Evolutionary conservation across 2,329 filamentous ascomycete genomes (phyloP).

Genomic region (Sporothrix curviconia): DNA sequence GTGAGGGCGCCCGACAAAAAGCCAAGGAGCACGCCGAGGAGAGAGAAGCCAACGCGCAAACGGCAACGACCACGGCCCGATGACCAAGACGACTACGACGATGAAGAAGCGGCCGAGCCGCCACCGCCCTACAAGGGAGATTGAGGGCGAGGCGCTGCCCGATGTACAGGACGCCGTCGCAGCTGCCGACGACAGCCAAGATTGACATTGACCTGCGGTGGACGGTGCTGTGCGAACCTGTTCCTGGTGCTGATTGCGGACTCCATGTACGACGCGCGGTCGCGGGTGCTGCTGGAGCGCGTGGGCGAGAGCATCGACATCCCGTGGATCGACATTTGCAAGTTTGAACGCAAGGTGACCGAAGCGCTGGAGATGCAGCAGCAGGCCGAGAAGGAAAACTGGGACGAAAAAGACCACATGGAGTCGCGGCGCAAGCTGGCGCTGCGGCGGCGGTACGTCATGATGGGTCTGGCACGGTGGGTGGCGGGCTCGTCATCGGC

Average conservation of each 20-base stretch:
- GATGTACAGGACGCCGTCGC: constrained; percentile 75
- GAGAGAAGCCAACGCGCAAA: too few species aligned
- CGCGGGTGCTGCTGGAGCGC: constrained; percentile 72
- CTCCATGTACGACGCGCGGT: constrained; percentile 84
- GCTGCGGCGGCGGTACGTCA: constrained; percentile 75
- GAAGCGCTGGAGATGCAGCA: constrained; percentile 98
- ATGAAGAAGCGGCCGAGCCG: constrained; percentile 43
- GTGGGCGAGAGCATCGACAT: constrained; percentile 77
- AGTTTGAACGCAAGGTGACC: constrained; percentile 94
- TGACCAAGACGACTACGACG: constrained; percentile 13
- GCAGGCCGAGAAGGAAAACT: constrained; percentile 86
- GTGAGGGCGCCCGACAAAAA: not conserved
- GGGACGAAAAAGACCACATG: constrained; percentile 95
- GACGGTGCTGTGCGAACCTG: constrained; percentile 92
- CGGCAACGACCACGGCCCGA: too few species aligned
- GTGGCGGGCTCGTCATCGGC: constrained; percentile 89
- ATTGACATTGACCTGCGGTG: constrained; percentile 95
- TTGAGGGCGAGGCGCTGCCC: constrained; percentile 64
- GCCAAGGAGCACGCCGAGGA: not conserved
- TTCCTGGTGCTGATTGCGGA: constrained; percentile 97
- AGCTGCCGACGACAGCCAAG: constrained; percentile 72
- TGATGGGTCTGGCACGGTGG: constrained; percentile 96
- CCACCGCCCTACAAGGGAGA: constrained; percentile 57
- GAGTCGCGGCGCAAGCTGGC: constrained; percentile 75
- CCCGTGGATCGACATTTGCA: constrained; percentile 85